Evolutionary conservation across 352 stramenopile species (phyloP).

Genomic region (Phytophthora hibernalis): DNA sequence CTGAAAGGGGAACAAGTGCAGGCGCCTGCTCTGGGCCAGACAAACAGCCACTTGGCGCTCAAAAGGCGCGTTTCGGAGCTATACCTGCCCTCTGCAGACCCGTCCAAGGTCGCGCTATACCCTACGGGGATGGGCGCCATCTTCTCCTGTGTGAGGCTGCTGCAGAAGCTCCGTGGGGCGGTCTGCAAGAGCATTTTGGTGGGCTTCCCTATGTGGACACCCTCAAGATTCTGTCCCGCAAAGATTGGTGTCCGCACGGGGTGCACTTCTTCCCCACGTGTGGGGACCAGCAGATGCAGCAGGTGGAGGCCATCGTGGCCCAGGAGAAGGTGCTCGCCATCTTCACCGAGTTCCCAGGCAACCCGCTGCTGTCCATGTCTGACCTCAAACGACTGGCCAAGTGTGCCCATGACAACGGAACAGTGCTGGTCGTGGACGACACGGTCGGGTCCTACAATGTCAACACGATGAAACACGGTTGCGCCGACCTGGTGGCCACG

Average conservation of each 20-base stretch:
- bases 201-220: slow-evolving; percentile 95
- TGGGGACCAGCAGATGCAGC: slow-evolving; percentile 61
- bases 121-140: slow-evolving; percentile 92
- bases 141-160: slow-evolving; percentile 80
- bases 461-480: slow-evolving; percentile 79
- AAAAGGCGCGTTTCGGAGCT: slow-evolving; percentile 60
- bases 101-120: slow-evolving; percentile 68
- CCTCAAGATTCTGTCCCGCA: slow-evolving; percentile 90
- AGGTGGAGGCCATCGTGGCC: slow-evolving; percentile 74
- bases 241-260: slow-evolving; percentile 85
- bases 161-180: slow-evolving; percentile 50
- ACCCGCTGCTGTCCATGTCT: slow-evolving; percentile 89
- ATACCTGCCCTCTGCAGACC: slow-evolving; percentile 43
- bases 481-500: slow-evolving; percentile 91
- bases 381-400: slow-evolving; percentile 85
- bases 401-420: slow-evolving; percentile 88
- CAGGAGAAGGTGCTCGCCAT: slow-evolving; percentile 84
- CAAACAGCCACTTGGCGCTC: slow-evolving; percentile 47
- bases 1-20: slow-evolving; percentile 36
- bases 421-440: slow-evolving; percentile 91
- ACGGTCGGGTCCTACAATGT: slow-evolving; percentile 93
- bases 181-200: slow-evolving; percentile 86
- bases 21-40: slow-evolving; percentile 11
- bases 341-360: slow-evolving; percentile 94
- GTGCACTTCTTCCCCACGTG: slow-evolving; percentile 92